These are phyloP conservation scores for Inga laurina DNA, from an alignment of 306 rosid species.

Conservation along the genomic window DNA sequence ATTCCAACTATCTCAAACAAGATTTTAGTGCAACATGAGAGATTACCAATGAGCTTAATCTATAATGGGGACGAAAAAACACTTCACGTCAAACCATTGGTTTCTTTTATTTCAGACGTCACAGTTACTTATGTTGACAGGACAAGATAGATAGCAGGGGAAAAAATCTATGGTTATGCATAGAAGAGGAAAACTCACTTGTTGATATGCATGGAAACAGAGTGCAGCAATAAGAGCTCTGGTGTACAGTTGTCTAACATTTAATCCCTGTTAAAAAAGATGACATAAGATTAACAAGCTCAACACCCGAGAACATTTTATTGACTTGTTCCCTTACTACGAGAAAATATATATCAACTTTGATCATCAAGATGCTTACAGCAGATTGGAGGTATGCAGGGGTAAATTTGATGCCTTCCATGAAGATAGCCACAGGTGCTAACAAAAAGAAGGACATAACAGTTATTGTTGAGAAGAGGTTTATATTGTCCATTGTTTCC, in stretches of 20 bases:
- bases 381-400: slow-evolving; percentile 78
- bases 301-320: slow-evolving; percentile 6
- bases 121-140: neutral
- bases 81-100: neutral
- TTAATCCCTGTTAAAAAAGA: slow-evolving; percentile 68
- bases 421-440: slow-evolving; percentile 75
- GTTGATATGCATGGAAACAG: slow-evolving; percentile 98
- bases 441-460: slow-evolving; percentile 89
- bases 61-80: neutral
- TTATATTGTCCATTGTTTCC: slow-evolving; percentile 93
- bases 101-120: neutral
- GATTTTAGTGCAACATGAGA: neutral
- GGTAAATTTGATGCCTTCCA: slow-evolving; percentile 89
- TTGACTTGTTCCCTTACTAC: slow-evolving; percentile 9
- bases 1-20: slow-evolving; percentile 4
- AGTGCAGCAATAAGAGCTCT: slow-evolving; percentile 96
- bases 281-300: slow-evolving; percentile 12
- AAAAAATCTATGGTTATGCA: neutral
- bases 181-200: slow-evolving; percentile 54
- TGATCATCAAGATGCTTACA: slow-evolving; percentile 58
- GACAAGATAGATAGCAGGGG: slow-evolving; percentile 11
- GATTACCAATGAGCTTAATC: slow-evolving; percentile 4
- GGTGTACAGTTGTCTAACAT: slow-evolving; percentile 62
- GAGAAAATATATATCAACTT: slow-evolving; percentile 7
- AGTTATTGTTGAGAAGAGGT: slow-evolving; percentile 92